These are phyloP conservation scores for Mycena vitilis DNA, from an alignment of 768 basidiomycete species.

Conservation along the genomic window DNA sequence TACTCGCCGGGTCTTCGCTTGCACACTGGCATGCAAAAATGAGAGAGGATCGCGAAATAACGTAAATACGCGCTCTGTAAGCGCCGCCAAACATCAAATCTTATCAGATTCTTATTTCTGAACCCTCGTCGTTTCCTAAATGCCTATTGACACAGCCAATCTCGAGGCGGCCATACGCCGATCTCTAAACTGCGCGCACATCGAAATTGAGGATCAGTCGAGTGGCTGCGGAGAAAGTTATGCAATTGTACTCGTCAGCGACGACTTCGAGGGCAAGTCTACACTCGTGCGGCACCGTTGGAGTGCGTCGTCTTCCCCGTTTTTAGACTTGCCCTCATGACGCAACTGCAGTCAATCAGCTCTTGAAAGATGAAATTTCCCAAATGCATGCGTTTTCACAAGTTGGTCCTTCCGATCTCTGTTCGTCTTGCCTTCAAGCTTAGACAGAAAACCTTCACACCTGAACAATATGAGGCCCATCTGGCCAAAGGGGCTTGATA, in stretches of 20 bases:
- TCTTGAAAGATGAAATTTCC: constrained; percentile 78
- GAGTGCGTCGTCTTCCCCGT: constrained; percentile 55
- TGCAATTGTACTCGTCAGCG: constrained; percentile 79
- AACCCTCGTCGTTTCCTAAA: constrained; percentile 39
- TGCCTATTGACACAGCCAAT: constrained; percentile 69
- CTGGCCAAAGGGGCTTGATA: constrained; percentile 46
- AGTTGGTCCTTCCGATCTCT: constrained; percentile 52
- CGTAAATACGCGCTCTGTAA: too few relatives aligned
- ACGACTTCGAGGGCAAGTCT: constrained; percentile 81
- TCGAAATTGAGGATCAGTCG: constrained; percentile 82
- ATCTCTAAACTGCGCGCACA: constrained; percentile 72
- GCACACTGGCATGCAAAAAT: too few relatives aligned
- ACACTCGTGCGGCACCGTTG: constrained; percentile 82
- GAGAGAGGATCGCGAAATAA: too few relatives aligned
- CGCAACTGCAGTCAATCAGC: constrained; percentile 71
- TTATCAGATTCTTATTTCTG: constrained; percentile 27
- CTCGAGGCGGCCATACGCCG: constrained; percentile 73
- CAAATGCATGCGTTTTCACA: constrained; percentile 92
- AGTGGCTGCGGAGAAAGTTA: constrained; percentile 88
- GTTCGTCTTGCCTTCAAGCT: constrained; percentile 3
- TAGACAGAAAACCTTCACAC: constrained; percentile 78
- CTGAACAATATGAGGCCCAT: constrained; percentile 69
- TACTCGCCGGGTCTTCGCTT: too few relatives aligned
- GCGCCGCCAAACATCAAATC: too few relatives aligned
- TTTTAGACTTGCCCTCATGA: constrained; percentile 9